These are phyloP conservation scores for Cnidoscolus chayamansa DNA, from an alignment of 441 rosid genomes.

Conservation along the genomic window DNA sequence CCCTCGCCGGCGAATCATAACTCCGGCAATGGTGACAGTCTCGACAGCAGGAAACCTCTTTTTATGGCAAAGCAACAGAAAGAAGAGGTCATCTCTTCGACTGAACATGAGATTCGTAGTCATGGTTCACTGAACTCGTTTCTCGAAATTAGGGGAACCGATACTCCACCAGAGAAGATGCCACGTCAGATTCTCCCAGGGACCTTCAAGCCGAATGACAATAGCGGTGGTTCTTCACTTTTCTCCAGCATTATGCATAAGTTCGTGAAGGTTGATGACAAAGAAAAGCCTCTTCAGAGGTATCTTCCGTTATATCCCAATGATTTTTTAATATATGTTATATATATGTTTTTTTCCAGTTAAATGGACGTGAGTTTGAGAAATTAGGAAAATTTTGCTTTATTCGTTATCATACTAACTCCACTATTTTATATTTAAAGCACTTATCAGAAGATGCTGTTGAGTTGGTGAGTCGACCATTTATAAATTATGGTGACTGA, in stretches of 20 bases:
- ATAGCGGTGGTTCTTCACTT: constrained; percentile 46
- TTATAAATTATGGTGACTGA: too few species aligned
- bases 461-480: too few species aligned
- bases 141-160: constrained; percentile 62
- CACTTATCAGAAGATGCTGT: too few species aligned
- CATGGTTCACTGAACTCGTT: constrained; percentile 26
- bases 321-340: constrained; percentile 10
- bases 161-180: constrained; percentile 94
- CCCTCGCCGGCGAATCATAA: constrained; percentile 45
- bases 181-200: constrained; percentile 64
- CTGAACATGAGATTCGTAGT: constrained; percentile 20
- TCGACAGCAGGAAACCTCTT: constrained; percentile 23
- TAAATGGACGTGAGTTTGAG: neutral
- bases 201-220: constrained; percentile 31
- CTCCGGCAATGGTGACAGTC: constrained; percentile 33
- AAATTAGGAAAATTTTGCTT: too few species aligned
- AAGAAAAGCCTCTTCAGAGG: constrained; percentile 42
- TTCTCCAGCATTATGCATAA: constrained; percentile 87
- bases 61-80: constrained; percentile 6
- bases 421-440: too few species aligned
- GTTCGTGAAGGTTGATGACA: constrained; percentile 63
- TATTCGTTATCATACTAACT: too few species aligned
- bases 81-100: too few species aligned
- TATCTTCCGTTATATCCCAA: constrained; percentile 14
- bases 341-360: constrained; percentile 4